A percentile compares a stretch with the other conserved stretches of the same genome.
Conservation (phyloP, 2,329 filamentous ascomycete species). For the Venturia pyrina region DNA sequence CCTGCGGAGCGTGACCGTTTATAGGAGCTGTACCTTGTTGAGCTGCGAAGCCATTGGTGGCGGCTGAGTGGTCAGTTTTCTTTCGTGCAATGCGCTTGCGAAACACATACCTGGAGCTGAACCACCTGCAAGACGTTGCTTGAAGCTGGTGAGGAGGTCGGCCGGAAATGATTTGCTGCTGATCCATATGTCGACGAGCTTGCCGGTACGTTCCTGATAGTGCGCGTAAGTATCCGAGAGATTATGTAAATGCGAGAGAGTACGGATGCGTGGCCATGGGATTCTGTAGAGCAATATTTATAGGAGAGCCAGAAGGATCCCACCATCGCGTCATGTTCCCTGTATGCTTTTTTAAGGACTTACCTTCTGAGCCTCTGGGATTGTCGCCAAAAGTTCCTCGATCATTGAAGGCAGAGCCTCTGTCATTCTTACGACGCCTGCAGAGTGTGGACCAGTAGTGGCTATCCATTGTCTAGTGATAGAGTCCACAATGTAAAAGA, state of each 20-base stretch:
- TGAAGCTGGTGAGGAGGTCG: conserved; percentile 71
- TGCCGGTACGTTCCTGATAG: conserved; percentile 85
- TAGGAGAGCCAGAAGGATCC: background rate
- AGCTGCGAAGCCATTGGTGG: conserved; percentile 3
- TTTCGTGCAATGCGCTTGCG: background rate
- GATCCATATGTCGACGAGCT: conserved; percentile 96
- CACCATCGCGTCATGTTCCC: background rate
- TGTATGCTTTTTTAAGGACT: conserved; percentile 36
- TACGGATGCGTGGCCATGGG: background rate
- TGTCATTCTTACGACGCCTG: conserved; percentile 92
- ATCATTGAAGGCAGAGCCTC: conserved; percentile 89
- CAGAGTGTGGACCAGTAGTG: conserved; percentile 84
- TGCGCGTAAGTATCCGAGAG: background rate
- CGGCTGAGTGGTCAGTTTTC: background rate
- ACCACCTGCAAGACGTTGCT: conserved; percentile 61
- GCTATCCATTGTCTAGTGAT: conserved; percentile 98
- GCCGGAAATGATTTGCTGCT: conserved; percentile 84
- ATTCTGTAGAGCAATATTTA: background rate
- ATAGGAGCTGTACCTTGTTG: conserved; percentile 10
- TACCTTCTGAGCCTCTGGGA: conserved; percentile 95
- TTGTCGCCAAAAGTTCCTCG: conserved; percentile 84
- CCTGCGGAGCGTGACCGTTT: background rate
- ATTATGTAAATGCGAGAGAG: background rate
- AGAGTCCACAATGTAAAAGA: conserved; percentile 99
- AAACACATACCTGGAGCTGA: background rate